phyloP scores from a whole-genome alignment of 73 alveolate genomes.

The Tetrahymena borealis region DNA sequence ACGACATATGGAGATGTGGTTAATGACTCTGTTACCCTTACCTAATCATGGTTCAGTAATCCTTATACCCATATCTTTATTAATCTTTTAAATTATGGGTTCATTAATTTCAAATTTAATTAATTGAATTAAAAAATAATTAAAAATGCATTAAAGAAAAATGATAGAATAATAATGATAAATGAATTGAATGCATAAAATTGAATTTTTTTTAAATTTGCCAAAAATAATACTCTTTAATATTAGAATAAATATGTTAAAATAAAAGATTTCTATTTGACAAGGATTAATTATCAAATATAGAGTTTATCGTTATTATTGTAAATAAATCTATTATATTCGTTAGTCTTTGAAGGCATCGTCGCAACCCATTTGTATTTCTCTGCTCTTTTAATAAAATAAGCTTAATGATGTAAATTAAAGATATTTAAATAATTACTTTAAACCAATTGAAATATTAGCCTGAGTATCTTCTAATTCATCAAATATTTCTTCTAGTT shows the following conservation, averaged over 20 bases:
- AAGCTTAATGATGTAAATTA: not conserved
- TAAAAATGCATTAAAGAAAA: not conserved
- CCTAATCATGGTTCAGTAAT: not conserved
- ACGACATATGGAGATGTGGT: not conserved
- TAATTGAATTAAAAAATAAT: not conserved
- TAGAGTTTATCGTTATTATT: constrained; percentile 16
- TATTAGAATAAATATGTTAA: not conserved
- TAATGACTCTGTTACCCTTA: constrained; percentile 1
- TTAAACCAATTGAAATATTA: not conserved
- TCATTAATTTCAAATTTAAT: not conserved
- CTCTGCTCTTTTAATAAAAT: constrained; percentile 19
- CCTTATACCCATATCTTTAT: not conserved
- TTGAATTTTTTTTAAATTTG: no score
- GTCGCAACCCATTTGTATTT: constrained; percentile 34
- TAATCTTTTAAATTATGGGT: not conserved
- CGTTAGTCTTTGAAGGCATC: constrained; percentile 37
- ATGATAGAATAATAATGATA: not conserved
- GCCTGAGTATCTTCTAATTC: not conserved
- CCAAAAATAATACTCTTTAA: no score
- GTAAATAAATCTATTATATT: constrained; percentile 24
- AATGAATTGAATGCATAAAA: no score
- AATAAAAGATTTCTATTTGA: not conserved
- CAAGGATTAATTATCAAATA: constrained; percentile 1
- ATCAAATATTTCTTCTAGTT: constrained; percentile 4
- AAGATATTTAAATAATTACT: not conserved